phyloP scores from a whole-genome alignment of 345 rosid genomes.

The Populus tremula region DNA sequence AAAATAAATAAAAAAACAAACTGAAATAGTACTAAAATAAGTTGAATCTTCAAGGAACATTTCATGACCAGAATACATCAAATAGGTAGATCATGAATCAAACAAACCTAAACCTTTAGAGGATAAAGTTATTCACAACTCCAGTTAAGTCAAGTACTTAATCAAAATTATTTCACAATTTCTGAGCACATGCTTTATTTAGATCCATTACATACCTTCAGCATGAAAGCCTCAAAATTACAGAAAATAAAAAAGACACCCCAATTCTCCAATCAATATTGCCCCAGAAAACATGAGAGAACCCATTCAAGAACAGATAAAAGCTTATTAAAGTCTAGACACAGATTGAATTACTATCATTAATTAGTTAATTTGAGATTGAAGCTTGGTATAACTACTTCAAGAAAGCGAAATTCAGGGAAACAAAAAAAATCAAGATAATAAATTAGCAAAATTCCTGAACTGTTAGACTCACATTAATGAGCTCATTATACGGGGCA shows the following conservation, averaged over 20 bases:
- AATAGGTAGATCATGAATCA: not conserved
- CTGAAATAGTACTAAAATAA: not conserved
- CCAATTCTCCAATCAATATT: not conserved
- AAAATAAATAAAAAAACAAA: not conserved
- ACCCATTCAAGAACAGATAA: not conserved
- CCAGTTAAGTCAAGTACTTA: not conserved
- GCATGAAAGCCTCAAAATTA: not conserved
- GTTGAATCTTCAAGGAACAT: not conserved
- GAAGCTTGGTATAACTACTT: not conserved
- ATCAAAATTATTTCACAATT: not conserved
- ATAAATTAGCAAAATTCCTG: not conserved
- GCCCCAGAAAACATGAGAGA: not conserved
- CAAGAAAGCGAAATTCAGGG: not conserved
- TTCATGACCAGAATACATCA: not conserved
- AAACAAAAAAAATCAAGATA: not conserved
- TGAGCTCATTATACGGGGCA: conserved; percentile 75
- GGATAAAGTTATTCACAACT: not conserved
- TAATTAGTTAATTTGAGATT: not conserved
- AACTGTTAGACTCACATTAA: conserved; percentile 50
- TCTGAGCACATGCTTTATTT: not conserved
- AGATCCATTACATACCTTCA: not conserved
- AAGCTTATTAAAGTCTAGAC: not conserved
- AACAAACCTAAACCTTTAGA: not conserved
- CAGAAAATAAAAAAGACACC: not conserved
- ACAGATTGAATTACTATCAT: not conserved